Evolutionary conservation across 139 green algal species (phyloP), one percentile per base, ranked within the genome.

Genomic region (Chlamydomonas sphaeroides): DNA sequence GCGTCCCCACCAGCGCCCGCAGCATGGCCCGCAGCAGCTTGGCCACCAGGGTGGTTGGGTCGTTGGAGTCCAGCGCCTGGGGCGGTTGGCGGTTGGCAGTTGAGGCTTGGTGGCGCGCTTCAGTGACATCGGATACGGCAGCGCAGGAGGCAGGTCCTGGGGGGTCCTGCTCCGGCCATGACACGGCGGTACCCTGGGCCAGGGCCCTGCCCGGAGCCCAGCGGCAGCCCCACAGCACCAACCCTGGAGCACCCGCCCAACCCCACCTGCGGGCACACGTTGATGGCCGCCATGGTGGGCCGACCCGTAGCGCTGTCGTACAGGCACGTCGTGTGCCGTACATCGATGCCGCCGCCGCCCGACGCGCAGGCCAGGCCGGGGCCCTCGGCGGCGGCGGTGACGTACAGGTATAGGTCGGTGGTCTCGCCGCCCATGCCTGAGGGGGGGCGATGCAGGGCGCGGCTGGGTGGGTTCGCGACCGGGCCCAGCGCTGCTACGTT

Each of bases 331-430:
- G 42, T 38, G 18, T 36, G 18, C 42, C 38, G 42, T 25, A 75
- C 61, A 1, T 49, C 42, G 14, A 61, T 56, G 36, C 20, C 17
- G 36, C 2, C 48, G 65, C 39, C 33, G 65, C 11, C 10, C 30
- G 66, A 39, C 33, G 66, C 5, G 66, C 66, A 72, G 35, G 32
- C 5, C 30, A 17, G 11, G 66, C 18, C 28, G 39, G 38, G 23
- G 45, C 26, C 70, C 26, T 0, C 5, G 48, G 14, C 4, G 71
- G 20, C 26, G 51, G 71, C 71, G 21, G 71, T 80, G 56, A 80
- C 56, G 72, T 80, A 80, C 36, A 80, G 72, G 53, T 80, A 80
- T 56, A 80, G 36, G 72, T 80, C 26, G 1, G 72, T 68, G 35
- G 23, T 6, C 72, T 68, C 56, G 25, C 56, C 72, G 20, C 28